These are phyloP conservation scores for Trypanosoma scelopori DNA, from an alignment of 208 protist genomes.

Conservation along the genomic window DNA sequence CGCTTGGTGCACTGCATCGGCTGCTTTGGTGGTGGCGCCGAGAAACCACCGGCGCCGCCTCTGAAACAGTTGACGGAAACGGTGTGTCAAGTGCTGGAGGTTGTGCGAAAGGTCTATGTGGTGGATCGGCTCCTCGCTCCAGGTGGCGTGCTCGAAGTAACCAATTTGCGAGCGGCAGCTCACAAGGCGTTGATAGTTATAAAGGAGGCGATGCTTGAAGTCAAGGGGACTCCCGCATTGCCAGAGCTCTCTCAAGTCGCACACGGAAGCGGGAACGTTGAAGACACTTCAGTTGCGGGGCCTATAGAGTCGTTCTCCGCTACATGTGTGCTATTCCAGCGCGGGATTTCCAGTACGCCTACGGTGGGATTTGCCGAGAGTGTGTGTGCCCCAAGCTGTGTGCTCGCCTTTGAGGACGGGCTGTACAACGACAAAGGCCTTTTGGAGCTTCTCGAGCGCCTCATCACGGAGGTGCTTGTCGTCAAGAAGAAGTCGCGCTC, in stretches of 20 bases:
- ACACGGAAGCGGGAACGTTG: background rate
- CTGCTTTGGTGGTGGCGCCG: slow-evolving; percentile 48
- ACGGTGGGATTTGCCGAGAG: background rate
- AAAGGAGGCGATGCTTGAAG: slow-evolving; percentile 15
- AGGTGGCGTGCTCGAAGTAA: slow-evolving; percentile 11
- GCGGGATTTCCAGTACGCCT: background rate
- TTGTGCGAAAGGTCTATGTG: slow-evolving; percentile 51
- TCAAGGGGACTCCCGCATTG: background rate
- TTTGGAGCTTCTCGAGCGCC: slow-evolving; percentile 16
- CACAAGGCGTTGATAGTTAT: slow-evolving; percentile 4
- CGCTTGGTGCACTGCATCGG: slow-evolving; percentile 48
- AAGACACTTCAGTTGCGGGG: background rate
- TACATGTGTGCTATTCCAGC: background rate
- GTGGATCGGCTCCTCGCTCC: slow-evolving; percentile 39
- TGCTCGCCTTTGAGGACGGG: slow-evolving; percentile 29
- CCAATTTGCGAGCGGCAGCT: background rate
- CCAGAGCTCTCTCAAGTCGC: background rate
- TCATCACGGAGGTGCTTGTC: slow-evolving; percentile 1
- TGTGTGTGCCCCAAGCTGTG: slow-evolving; percentile 11
- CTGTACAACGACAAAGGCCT: slow-evolving; percentile 18
- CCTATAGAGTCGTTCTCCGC: background rate
- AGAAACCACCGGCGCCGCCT: slow-evolving; percentile 30
- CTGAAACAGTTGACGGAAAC: slow-evolving; percentile 27
- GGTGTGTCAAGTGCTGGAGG: slow-evolving; percentile 33
- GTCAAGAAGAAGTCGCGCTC: background rate